A percentile compares a stretch with the other conserved stretches of the same genome.
These are phyloP conservation scores for Ascochyta fabae DNA, from an alignment of 2,329 filamentous ascomycete genomes.

Conservation along the genomic window DNA sequence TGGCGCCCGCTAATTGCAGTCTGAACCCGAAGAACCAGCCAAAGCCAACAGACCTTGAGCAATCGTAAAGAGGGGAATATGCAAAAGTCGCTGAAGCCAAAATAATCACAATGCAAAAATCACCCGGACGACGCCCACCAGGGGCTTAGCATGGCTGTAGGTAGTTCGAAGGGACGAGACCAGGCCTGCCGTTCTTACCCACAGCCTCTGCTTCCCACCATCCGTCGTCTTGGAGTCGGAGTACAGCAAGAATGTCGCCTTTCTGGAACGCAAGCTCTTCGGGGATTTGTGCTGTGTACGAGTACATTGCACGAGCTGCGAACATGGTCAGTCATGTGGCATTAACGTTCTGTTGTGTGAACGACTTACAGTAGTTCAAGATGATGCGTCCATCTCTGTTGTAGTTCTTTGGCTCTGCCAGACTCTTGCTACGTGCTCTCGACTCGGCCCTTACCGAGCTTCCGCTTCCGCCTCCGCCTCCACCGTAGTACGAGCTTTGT, in stretches of 20 bases:
- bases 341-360: neutral
- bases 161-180: conserved; percentile 72
- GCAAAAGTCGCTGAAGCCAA: neutral
- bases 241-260: conserved; percentile 86
- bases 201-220: conserved; percentile 99
- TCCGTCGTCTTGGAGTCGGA: conserved; percentile 93
- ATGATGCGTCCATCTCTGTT: conserved; percentile 87
- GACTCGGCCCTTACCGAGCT: conserved; percentile 49
- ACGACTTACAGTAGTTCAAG: conserved; percentile 85
- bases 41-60: neutral
- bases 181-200: conserved; percentile 61
- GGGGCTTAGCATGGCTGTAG: conserved; percentile 60
- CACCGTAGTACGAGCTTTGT: conserved; percentile 54
- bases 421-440: conserved; percentile 75
- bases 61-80: conserved; percentile 7
- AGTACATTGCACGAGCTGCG: conserved; percentile 88
- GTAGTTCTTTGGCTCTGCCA: conserved; percentile 84
- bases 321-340: conserved; percentile 7
- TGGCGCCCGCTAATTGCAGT: conserved; percentile 19
- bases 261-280: conserved; percentile 94
- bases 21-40: neutral
- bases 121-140: neutral
- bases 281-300: conserved; percentile 92
- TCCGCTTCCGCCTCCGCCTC: conserved; percentile 28
- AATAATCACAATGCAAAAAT: neutral